Evolutionary conservation across 805 yeast genomes (phyloP), one percentile per base, ranked within the genome.

Genomic region (Isabelozyma heimii): DNA sequence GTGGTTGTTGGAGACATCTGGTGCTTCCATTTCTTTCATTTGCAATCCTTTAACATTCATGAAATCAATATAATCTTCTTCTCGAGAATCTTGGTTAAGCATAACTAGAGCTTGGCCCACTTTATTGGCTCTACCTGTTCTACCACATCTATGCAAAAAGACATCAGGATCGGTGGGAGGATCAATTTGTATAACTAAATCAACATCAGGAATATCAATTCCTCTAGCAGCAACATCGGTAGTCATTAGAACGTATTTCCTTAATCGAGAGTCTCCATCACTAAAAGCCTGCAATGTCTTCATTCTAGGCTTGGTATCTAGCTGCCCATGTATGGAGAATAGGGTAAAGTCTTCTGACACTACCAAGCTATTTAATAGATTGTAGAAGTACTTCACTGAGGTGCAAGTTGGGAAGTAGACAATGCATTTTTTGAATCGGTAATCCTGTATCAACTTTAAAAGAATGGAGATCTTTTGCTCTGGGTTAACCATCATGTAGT

Each of bases 161-260:
- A 90, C 82, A 60, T 87, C 95, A 0, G 97, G 89, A 56, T 91
- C 97, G 0, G 90, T 83, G 1, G 99, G 99, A 1, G 98, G 96
- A 54, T 94, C 98, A 20, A 92, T 57, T 63, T 94, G 99, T n/a
- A 94, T 71, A 3, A 92, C 98, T 24, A 91, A 69, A 60, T 94
- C 98, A 8, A 94, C 97, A 47, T 91, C 94, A 0, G 97, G 96
- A 27, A 94, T 85, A 71, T 94, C 99, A 17, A 94, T 81, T 40
- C 99, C 99, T 62, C 99, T 79, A 0, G 98, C 97, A 0, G 99
- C 97, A n/a, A 94, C 97, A 74, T 94, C 99, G 0, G 99, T 94
- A 1, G 99, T 91, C 67, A 94, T 72, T 20, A 94, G 67, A 0
- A 92, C 81, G 8, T 84, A 74, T 53, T 82, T 84, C 2, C 68